These are phyloP conservation scores for Paecilomyces variotii DNA, from an alignment of 2,329 filamentous ascomycete genomes.

Conservation along the genomic window DNA sequence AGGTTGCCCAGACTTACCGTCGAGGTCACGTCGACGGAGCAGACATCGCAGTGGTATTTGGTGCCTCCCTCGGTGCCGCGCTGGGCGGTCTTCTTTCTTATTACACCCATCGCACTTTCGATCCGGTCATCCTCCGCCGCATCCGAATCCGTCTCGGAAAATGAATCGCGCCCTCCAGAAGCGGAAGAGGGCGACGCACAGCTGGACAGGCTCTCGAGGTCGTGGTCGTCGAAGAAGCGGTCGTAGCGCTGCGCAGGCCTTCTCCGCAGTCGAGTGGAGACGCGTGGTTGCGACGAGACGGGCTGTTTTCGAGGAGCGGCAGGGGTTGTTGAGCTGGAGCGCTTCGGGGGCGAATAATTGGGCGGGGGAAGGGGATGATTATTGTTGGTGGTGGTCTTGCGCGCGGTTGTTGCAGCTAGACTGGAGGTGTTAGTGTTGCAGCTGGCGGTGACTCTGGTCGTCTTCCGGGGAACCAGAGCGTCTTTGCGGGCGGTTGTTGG, in stretches of 20 bases:
- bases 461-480: neutral
- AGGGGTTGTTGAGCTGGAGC: neutral
- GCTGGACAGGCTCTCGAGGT: constrained; percentile 2
- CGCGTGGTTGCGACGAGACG: constrained; percentile 1
- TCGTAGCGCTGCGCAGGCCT: neutral
- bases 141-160: constrained; percentile 25
- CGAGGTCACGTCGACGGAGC: constrained; percentile 91
- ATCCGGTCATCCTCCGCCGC: constrained; percentile 32
- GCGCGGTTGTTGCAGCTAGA: neutral
- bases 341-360: neutral
- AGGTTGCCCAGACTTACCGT: constrained; percentile 56
- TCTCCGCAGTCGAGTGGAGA: constrained; percentile 6
- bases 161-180: constrained; percentile 19
- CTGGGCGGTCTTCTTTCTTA: constrained; percentile 87
- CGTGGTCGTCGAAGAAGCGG: neutral
- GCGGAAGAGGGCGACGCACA: constrained; percentile 17
- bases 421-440: neutral
- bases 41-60: constrained; percentile 96
- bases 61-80: constrained; percentile 79
- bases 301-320: neutral
- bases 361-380: neutral
- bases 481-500: neutral
- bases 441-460: neutral
- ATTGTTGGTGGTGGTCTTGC: neutral
- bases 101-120: constrained; percentile 67